Evolutionary conservation across 1,284 basidiomycete genomes (phyloP).

Genomic region (Coniferiporia sulphurascens): DNA sequence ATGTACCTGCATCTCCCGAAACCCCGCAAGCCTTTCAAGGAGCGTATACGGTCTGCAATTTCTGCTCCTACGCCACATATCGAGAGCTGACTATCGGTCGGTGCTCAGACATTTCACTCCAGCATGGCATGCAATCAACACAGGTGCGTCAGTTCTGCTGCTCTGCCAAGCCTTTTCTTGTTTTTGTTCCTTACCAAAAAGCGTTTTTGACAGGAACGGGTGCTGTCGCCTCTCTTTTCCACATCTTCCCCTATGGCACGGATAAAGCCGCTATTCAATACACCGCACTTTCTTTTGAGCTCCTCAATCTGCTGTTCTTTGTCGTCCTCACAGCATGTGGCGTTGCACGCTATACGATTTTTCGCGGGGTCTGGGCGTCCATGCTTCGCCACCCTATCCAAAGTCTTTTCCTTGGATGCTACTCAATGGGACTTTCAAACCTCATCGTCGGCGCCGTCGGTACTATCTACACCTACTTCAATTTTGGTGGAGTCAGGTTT

Average conservation of each 20-base stretch:
- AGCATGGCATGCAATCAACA: too few relatives aligned
- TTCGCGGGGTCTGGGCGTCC: slow-evolving; percentile 49
- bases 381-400: slow-evolving; percentile 57
- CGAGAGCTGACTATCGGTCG: too few relatives aligned
- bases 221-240: slow-evolving; percentile 46
- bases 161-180: too few relatives aligned
- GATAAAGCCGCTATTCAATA: slow-evolving; percentile 24
- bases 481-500: neutral
- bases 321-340: slow-evolving; percentile 44
- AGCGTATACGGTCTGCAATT: too few relatives aligned
- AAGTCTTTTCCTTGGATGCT: slow-evolving; percentile 48
- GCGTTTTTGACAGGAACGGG: slow-evolving; percentile 44
- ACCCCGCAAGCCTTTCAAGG: too few relatives aligned
- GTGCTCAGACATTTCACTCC: too few relatives aligned
- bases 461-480: neutral
- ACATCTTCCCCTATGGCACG: slow-evolving; percentile 45
- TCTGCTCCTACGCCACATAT: too few relatives aligned
- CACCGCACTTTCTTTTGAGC: slow-evolving; percentile 52
- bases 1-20: too few relatives aligned
- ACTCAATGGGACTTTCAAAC: too few relatives aligned
- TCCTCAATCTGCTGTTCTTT: slow-evolving; percentile 63
- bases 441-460: too few relatives aligned
- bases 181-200: too few relatives aligned
- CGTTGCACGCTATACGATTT: slow-evolving; percentile 47
- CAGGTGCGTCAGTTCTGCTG: too few relatives aligned